These are phyloP conservation scores for Claviceps paspali DNA, from an alignment of 2,329 filamentous ascomycete genomes.

Conservation along the genomic window DNA sequence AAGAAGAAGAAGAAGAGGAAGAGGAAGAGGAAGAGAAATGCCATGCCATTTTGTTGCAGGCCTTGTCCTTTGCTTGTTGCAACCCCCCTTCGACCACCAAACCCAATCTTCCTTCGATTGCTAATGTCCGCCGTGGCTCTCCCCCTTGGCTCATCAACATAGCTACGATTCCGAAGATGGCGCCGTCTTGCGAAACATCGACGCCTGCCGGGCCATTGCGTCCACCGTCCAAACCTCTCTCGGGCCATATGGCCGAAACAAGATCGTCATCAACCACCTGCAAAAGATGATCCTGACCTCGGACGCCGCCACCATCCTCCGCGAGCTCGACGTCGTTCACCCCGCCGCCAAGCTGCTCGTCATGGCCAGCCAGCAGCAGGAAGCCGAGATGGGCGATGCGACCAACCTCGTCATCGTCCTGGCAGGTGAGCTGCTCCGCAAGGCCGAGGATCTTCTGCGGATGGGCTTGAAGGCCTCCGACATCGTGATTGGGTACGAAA, in stretches of 20 bases:
- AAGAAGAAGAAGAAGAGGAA: no score
- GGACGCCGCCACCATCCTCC: constrained; percentile 90
- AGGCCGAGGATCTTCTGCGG: constrained; percentile 88
- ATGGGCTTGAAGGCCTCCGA: constrained; percentile 99
- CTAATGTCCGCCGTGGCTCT: no score
- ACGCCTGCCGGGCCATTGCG: constrained; percentile 90
- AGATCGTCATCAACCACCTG: constrained; percentile 99
- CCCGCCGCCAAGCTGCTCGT: constrained; percentile 94
- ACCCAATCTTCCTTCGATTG: constrained; percentile 2
- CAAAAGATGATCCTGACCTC: constrained; percentile 99
- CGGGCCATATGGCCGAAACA: constrained; percentile 95
- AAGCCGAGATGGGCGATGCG: constrained; percentile 96
- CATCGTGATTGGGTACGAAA: constrained; percentile 90
- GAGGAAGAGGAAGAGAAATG: no score
- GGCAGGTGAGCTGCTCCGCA: constrained; percentile 87
- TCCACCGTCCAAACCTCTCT: constrained; percentile 94
- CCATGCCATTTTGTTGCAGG: no score
- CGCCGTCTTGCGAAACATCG: constrained; percentile 94
- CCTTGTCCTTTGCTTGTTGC: no score
- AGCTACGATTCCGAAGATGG: constrained; percentile 99
- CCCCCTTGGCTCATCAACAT: constrained; percentile 10
- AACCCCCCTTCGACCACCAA: no score
- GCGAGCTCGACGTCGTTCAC: constrained; percentile 95
- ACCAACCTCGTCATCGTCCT: constrained; percentile 95
- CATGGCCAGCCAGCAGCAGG: constrained; percentile 98